Base-by-base conservation (phyloP, 495 filamentous ascomycete genomes). In the Aspergillus homomorphus region DNA sequence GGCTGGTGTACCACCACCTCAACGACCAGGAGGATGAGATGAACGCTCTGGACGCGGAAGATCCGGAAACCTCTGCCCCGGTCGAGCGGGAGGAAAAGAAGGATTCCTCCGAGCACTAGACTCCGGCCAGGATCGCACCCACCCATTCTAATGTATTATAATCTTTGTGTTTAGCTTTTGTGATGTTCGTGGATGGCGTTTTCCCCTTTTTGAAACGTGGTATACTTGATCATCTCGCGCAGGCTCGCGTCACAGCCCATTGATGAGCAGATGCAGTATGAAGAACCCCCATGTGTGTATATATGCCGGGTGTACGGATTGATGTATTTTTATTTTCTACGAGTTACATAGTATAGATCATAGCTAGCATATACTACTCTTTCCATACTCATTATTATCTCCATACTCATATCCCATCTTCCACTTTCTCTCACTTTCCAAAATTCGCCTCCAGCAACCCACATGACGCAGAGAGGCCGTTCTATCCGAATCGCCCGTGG, bases 1-100 rank as follows among this genome's bases (percentile, higher is more conserved):
- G 56, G 62, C 1, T 69, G 8, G 45, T 74, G 24, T 80, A 77
- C 70, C 69, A 64, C 57, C 71, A 73, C 58, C 65, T 76, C 21
- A 81, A 82, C 57, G 67, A 66, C 23, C 61, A 74, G 56, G 77
- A 81, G 57, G 73, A 77, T 44, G 67, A 70, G 26, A 73, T 81
- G 78, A 80, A 80, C 41, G 74, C 72, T 1, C 68, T 82, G 1
- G 78, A 80, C 21, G 64, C 64, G 7, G 58, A 66, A 10, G 64
- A 63, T 50, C 48, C 60, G 18, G 64, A 63, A 46, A 65, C 48
- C 19, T 50, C 64, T 22, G 33, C 43, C 23, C 48, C 23, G 38
- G 59, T 38, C 5, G 18, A 23, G 6, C 21, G 51, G 33, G 45
- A 54, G 16, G 26, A 59, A n/a, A 45, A 57, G 49, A 57, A 57